Evolutionary conservation across 2,329 filamentous ascomycete species (phyloP).

Genomic region (Thyridium curvatum): DNA sequence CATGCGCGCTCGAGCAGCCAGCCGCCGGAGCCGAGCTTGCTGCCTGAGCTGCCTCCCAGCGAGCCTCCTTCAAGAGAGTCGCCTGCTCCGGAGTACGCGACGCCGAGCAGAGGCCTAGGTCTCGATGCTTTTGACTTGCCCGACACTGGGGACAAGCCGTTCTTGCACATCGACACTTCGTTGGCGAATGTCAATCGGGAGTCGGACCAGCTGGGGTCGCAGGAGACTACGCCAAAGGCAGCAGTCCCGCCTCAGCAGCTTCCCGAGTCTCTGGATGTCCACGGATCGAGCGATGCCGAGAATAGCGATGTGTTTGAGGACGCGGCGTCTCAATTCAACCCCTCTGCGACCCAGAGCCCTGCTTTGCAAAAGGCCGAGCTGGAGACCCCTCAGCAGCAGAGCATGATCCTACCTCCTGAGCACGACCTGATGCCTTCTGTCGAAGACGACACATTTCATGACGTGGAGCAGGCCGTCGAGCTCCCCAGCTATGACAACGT

Average conservation of each 20-base stretch:
- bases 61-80: constrained; percentile 6
- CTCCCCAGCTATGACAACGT: constrained; percentile 15
- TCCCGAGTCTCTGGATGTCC: constrained; percentile 3
- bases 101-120: too few species aligned
- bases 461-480: too few species aligned
- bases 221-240: constrained; percentile 64
- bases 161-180: constrained; percentile 34
- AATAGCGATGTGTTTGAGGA: constrained; percentile 8
- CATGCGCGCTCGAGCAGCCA: constrained; percentile 30
- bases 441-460: too few species aligned
- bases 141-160: background rate
- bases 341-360: constrained; percentile 2
- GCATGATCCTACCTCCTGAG: too few species aligned
- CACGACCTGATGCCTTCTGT: too few species aligned
- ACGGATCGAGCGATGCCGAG: constrained; percentile 4
- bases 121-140: background rate
- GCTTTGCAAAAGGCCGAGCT: background rate
- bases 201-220: constrained; percentile 50
- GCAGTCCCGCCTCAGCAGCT: constrained; percentile 34
- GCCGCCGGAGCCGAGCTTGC: constrained; percentile 23
- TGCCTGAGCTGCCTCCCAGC: constrained; percentile 45
- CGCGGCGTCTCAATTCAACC: constrained; percentile 2
- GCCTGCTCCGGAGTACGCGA: background rate
- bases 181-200: constrained; percentile 20
- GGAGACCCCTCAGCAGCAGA: background rate